Base-by-base conservation (phyloP, 2,329 filamentous ascomycete genomes). In the Fusarium penzigii region DNA sequence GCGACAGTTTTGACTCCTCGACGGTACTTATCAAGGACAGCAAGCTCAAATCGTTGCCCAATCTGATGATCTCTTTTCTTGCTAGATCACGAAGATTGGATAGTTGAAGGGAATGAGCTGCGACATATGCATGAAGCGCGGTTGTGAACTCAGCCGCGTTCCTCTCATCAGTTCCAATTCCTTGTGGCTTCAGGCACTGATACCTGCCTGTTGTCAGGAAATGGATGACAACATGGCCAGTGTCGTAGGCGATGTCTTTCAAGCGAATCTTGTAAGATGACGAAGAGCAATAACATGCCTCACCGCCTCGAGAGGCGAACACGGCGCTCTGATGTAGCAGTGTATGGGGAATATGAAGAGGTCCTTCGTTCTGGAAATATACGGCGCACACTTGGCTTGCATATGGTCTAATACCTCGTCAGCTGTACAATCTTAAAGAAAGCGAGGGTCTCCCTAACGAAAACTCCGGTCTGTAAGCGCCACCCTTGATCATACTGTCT, bases 191-290 rank as follows among this genome's bases (percentile, higher is more conserved):
- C 6, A 49, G 45, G 2, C 39, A 51, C 3, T 48, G 29, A 9
- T 59, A 57, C 1, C 5, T 42, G 2, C 43, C 53, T 2, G 52
- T 34, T 12, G 39, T 42, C 0, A 56, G 9, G 9, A 36, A 59
- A 9, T 58, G 47, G 1, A 58, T 16, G 6, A 59, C 11, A 1
- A 45, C 38, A 10, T 50, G 45, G 3, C 56, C 56, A 1, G 41
- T 17, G 0, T 47, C 17, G 9, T 42, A 44, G 1, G 51, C 11
- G 1, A 55, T 45, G 1, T 55, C 48, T 5, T 20, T 3, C 2
- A 46, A 9, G 16, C n/a, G 14, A 10, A 29, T 12, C 36, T 42
- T n/a, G 48, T 49, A 5, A 40, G 36, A n/a, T 45, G 20, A 7
- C 20, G 45, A 17, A 45, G 39, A 11, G 39, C n/a, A n/a, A 46